Evolutionary conservation across 2,329 filamentous ascomycete species (phyloP).

Genomic region (Blumeria graminis): DNA sequence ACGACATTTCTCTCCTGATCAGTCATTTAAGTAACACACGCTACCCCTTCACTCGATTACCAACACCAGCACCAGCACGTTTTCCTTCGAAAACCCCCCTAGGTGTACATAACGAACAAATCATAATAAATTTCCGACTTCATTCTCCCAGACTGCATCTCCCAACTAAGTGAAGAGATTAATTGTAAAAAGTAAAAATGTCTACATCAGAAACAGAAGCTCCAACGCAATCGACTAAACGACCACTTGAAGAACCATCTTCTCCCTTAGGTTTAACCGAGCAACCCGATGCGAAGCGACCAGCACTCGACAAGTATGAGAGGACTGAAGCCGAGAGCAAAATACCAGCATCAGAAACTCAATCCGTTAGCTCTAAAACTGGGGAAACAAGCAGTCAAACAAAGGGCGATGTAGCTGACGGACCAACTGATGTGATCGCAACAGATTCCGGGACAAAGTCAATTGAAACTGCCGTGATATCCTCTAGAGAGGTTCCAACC

Average conservation of each 20-base stretch:
- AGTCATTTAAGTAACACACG: constrained; percentile 15
- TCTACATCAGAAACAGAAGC: constrained; percentile 40
- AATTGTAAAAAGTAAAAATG: constrained; percentile 31
- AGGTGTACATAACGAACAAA: constrained; percentile 62
- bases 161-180: constrained; percentile 18
- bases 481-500: constrained; percentile 14
- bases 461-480: constrained; percentile 22
- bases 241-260: constrained; percentile 87
- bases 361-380: constrained; percentile 22
- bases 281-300: constrained; percentile 91
- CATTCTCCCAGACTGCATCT: constrained; percentile 19
- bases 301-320: constrained; percentile 76
- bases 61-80: constrained; percentile 80
- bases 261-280: constrained; percentile 80
- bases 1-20: constrained; percentile 15
- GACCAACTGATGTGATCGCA: constrained; percentile 44
- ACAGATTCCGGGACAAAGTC: constrained; percentile 32
- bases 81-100: constrained; percentile 62
- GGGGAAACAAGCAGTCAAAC: constrained; percentile 23
- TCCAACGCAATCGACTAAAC: constrained; percentile 55
- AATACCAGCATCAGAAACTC: constrained; percentile 16
- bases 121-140: constrained; percentile 26
- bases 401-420: constrained; percentile 28
- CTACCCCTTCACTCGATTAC: constrained; percentile 14
- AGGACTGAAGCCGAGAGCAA: constrained; percentile 28